Conservation (phyloP, 1,284 basidiomycete species). For the Ceratobasidium sp. region DNA sequence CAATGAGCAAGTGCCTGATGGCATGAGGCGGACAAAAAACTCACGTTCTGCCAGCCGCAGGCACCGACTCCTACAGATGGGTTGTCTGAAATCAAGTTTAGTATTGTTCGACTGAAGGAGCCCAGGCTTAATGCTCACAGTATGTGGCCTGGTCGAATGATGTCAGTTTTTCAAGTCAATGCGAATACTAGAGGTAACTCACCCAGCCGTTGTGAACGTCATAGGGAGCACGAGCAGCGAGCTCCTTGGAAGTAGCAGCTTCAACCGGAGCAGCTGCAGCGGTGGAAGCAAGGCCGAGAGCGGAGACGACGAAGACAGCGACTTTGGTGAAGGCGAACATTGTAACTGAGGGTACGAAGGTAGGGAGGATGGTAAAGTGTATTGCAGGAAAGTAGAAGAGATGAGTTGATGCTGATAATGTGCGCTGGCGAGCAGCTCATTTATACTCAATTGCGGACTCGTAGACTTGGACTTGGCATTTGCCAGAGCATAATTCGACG, state of each 20-base stretch:
- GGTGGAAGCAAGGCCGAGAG: slow-evolving; percentile 15
- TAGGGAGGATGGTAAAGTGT: neutral
- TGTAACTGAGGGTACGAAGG: neutral
- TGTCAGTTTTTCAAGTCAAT: too few species aligned
- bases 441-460: slow-evolving; percentile 1
- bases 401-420: slow-evolving; percentile 6
- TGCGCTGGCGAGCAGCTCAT: neutral
- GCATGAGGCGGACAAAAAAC: too few species aligned
- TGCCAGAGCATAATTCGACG: too few species aligned
- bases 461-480: too few species aligned
- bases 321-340: slow-evolving; percentile 31
- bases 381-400: slow-evolving; percentile 1
- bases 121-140: too few species aligned
- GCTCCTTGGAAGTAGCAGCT: slow-evolving; percentile 2
- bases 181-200: too few species aligned
- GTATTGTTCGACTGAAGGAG: neutral
- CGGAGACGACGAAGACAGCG: slow-evolving; percentile 28
- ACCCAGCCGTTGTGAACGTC: slow-evolving; percentile 41
- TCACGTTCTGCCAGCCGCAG: slow-evolving; percentile 39
- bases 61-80: slow-evolving; percentile 35
- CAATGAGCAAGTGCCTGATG: too few species aligned
- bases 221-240: slow-evolving; percentile 30
- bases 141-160: too few species aligned
- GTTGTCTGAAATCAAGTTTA: neutral
- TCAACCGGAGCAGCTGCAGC: slow-evolving; percentile 26